These are phyloP conservation scores for Nasturtium officinale DNA, from an alignment of 345 rosid genomes.

Conservation along the genomic window DNA sequence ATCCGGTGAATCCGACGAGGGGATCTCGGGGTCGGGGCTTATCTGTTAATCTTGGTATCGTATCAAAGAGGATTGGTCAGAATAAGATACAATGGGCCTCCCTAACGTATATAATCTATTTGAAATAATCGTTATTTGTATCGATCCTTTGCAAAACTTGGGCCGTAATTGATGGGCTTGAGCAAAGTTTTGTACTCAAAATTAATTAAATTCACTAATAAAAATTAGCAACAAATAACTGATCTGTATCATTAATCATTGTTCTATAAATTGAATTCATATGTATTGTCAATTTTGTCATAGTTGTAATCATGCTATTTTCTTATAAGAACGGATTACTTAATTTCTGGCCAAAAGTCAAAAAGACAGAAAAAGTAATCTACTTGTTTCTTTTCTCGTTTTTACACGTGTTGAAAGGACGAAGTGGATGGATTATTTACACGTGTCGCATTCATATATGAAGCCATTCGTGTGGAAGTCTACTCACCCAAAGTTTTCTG, in stretches of 20 bases:
- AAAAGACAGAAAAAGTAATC: not conserved
- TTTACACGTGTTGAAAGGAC: constrained; percentile 16
- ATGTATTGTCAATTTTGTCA: not conserved
- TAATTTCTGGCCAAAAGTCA: not conserved
- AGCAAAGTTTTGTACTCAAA: not conserved
- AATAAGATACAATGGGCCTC: not conserved
- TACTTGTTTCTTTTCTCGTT: not conserved
- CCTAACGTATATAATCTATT: not conserved
- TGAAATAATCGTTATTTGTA: not conserved
- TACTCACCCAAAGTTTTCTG: constrained; percentile 23
- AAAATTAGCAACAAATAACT: not conserved
- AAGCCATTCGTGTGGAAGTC: constrained; percentile 29
- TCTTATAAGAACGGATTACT: not conserved
- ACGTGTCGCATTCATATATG: not conserved
- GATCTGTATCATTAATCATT: not conserved
- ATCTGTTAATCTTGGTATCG: not conserved
- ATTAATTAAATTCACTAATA: not conserved
- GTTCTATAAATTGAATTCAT: not conserved
- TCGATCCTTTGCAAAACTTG: not conserved
- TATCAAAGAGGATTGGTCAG: not conserved
- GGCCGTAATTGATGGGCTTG: not conserved
- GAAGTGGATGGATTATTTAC: constrained; percentile 13
- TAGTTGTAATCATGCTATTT: not conserved
- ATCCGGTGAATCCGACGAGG: not conserved
- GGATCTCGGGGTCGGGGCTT: not conserved